Conservation (phyloP, 768 basidiomycete genomes). For the Kwoniella botswanensis region DNA sequence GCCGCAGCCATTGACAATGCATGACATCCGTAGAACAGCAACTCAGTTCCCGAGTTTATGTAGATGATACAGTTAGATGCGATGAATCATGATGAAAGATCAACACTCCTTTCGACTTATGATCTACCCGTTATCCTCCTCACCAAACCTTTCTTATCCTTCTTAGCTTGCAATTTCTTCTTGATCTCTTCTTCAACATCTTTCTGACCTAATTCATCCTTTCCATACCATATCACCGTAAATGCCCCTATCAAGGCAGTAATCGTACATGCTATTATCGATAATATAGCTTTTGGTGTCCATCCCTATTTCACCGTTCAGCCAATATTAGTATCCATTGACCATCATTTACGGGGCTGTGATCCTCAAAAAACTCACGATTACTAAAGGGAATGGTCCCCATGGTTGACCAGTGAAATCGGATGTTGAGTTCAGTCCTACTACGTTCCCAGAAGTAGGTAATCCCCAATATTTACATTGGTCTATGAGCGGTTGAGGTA, state of each 20-base stretch:
- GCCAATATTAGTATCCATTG: background rate
- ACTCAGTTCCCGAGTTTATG: background rate
- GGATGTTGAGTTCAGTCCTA: slow-evolving; percentile 71
- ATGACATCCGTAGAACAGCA: background rate
- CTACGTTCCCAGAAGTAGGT: slow-evolving; percentile 80
- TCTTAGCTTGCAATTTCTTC: slow-evolving; percentile 66
- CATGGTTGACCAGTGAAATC: slow-evolving; percentile 69
- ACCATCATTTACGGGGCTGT: background rate
- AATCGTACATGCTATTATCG: slow-evolving; percentile 70
- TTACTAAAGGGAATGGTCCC: slow-evolving; percentile 72
- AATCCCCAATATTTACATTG: slow-evolving; percentile 73
- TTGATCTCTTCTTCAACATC: slow-evolving; percentile 78
- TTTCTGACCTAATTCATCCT: slow-evolving; percentile 76
- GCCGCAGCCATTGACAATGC: background rate
- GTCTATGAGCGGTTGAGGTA: slow-evolving; percentile 68
- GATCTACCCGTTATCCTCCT: slow-evolving; percentile 21
- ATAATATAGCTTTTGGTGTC: slow-evolving; percentile 58
- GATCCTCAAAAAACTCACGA: slow-evolving; percentile 60
- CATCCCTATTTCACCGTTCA: slow-evolving; percentile 46
- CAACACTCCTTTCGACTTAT: background rate
- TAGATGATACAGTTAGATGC: background rate
- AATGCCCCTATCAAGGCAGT: slow-evolving; percentile 82
- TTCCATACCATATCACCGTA: slow-evolving; percentile 82
- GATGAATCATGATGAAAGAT: background rate
- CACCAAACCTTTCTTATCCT: slow-evolving; percentile 24